Evolutionary conservation across 768 basidiomycete genomes (phyloP).

Genomic region (Clitopilus hobsonii): DNA sequence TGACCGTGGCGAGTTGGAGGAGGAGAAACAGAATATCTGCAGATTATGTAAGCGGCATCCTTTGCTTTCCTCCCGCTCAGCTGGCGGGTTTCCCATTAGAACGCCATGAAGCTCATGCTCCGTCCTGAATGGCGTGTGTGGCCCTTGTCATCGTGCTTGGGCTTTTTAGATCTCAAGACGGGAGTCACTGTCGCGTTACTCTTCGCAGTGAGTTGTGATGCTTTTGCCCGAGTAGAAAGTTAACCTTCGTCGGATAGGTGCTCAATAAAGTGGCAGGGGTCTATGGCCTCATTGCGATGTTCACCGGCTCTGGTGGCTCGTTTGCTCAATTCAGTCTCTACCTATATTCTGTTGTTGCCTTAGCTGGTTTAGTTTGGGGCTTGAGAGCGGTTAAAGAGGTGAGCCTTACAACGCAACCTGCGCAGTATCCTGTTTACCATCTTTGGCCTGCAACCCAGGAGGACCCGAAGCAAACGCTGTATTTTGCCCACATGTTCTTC

Average conservation of each 20-base stretch:
- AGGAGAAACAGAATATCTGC: not conserved
- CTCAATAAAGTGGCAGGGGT: constrained; percentile 98
- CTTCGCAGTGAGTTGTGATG: constrained; percentile 65
- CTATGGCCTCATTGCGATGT: constrained; percentile 89
- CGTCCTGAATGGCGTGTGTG: constrained; percentile 81
- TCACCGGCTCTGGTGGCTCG: constrained; percentile 91
- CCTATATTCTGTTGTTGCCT: constrained; percentile 82
- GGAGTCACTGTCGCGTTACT: constrained; percentile 85
- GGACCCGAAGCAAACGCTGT: constrained; percentile 76
- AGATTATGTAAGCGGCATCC: not conserved
- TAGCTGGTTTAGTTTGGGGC: constrained; percentile 83
- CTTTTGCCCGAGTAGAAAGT: constrained; percentile 7
- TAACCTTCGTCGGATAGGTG: constrained; percentile 38
- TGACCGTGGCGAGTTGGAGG: not conserved
- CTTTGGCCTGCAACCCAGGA: constrained; percentile 52
- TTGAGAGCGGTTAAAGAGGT: constrained; percentile 82
- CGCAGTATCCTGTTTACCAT: constrained; percentile 5
- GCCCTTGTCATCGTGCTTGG: constrained; percentile 80
- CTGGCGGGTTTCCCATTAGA: constrained; percentile 7
- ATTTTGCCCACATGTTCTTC: constrained; percentile 89
- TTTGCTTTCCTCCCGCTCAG: constrained; percentile 8
- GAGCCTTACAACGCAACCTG: constrained; percentile 33
- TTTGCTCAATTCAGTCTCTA: constrained; percentile 90
- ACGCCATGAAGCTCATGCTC: constrained; percentile 71
- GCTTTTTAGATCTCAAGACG: constrained; percentile 89